Evolutionary conservation across 2,329 filamentous ascomycete genomes (phyloP), one percentile per base, ranked within the genome.

Genomic region (Neonectria magnoliae): DNA sequence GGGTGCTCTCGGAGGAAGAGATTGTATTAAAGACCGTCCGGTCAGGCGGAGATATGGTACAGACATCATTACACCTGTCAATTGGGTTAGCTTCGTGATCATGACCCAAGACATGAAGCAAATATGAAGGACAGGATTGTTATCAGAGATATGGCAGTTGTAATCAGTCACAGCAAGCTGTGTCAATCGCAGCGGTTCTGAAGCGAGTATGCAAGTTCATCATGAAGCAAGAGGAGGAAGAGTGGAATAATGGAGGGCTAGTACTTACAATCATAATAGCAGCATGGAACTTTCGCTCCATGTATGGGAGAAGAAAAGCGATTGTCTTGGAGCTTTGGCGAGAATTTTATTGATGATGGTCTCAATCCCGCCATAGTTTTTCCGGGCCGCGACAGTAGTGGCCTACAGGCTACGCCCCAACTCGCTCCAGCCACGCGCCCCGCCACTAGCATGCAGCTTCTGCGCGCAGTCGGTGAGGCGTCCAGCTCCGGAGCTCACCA

Each of bases 161-260:
- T 78, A 76, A 80, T 83, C 81, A 82, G 68, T 47, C 79, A 79
- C 80, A 79, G 79, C 77, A 77, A 78, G 77, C 80, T 77, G 79
- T 76, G 78, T 83, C 80, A 82, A 81, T 81, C 81, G 81, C 81
- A 83, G 81, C 81, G 81, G 81, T 83, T 83, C 81, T 83, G 80
- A 82, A 81, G 79, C 79, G 79, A 80, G 65, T 71, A 76, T 79
- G 79, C 78, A 72, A 76, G 58, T 72, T 82, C 80, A 83, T 83
- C 81, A 83, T 79, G 64, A 64, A 72, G 27, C 60, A 53, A 25
- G 51, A 29, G 13, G 44, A 64, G 50, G 55, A 56, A 42, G 60
- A 52, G 29, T 13, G 47, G 29, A 18, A 53, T 41, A 25, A 55
- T 54, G 13, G 33, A 10, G 33, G 14, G 9, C 16, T 45, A 29